Evolutionary conservation across 2,329 filamentous ascomycete genomes (phyloP).

Genomic region (Colletotrichum echinochloae): DNA sequence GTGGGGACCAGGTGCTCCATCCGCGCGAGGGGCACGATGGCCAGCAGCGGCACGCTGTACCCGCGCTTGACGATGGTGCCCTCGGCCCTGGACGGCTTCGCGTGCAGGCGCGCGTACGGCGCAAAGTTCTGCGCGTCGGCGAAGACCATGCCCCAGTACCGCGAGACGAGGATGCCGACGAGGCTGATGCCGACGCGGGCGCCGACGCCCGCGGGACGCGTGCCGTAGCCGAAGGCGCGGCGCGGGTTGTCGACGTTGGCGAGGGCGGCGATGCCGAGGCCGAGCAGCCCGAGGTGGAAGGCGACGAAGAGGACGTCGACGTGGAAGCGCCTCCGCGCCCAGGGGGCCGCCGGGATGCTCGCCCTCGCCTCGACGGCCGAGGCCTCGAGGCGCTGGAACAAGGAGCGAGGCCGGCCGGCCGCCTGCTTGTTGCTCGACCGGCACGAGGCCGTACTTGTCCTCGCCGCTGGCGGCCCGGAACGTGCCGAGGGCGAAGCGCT

Average conservation of each 20-base stretch:
- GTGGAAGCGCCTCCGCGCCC: constrained; percentile 29
- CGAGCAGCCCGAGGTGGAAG: constrained; percentile 43
- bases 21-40: neutral
- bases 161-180: constrained; percentile 40
- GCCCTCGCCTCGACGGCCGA: neutral
- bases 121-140: constrained; percentile 44
- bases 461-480: neutral
- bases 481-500: neutral
- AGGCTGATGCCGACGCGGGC: constrained; percentile 42
- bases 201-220: constrained; percentile 30
- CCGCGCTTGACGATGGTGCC: constrained; percentile 14
- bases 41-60: neutral
- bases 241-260: constrained; percentile 42
- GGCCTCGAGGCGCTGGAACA: neutral
- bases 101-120: constrained; percentile 41
- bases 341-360: neutral
- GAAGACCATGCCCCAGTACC: constrained; percentile 43
- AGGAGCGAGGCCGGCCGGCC: neutral
- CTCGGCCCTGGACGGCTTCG: constrained; percentile 34
- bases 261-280: constrained; percentile 42
- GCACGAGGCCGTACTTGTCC: neutral
- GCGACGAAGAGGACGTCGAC: constrained; percentile 40
- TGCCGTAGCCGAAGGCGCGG: constrained; percentile 39
- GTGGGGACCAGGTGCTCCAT: constrained; percentile 33
- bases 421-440: neutral